Evolutionary conservation across 371 early-diverging fungal species (phyloP).

Genomic region (Amoeboaphelidium occidentale): DNA sequence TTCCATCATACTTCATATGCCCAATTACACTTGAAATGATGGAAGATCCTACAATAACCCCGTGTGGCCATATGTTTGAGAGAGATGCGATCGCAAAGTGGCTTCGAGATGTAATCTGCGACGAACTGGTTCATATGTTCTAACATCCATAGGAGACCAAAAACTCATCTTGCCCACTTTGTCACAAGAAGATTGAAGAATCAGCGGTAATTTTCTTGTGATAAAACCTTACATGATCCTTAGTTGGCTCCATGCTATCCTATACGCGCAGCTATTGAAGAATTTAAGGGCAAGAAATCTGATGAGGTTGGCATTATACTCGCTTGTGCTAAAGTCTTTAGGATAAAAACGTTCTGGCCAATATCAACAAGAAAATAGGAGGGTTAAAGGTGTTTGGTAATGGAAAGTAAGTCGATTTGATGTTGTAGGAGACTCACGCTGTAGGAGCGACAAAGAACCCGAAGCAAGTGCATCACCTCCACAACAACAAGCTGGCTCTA

Average conservation of each 20-base stretch:
- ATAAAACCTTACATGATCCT: background rate
- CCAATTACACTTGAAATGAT: slow-evolving; percentile 12
- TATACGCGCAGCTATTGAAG: slow-evolving; percentile 2
- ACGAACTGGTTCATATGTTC: background rate
- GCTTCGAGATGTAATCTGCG: slow-evolving; percentile 1
- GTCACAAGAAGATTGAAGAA: slow-evolving; percentile 1
- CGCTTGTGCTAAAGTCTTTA: background rate
- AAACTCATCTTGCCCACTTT: slow-evolving; percentile 1
- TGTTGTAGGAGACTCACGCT: no score
- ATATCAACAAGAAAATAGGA: no score
- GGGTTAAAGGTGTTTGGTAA: no score
- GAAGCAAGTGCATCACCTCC: no score
- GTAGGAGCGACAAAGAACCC: no score
- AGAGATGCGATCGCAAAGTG: slow-evolving; percentile 6
- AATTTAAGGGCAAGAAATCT: background rate
- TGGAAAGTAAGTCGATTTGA: no score
- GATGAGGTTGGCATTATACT: background rate
- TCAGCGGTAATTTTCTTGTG: background rate
- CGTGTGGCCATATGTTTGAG: slow-evolving; percentile 17
- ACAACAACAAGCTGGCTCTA: no score
- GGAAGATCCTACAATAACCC: slow-evolving; percentile 4
- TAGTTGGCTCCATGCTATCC: slow-evolving; percentile 4
- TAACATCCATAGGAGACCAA: background rate
- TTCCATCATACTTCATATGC: slow-evolving; percentile 7
- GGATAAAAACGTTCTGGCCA: no score